phyloP scores from a whole-genome alignment of 306 rosid genomes.

The Vicia villosa region DNA sequence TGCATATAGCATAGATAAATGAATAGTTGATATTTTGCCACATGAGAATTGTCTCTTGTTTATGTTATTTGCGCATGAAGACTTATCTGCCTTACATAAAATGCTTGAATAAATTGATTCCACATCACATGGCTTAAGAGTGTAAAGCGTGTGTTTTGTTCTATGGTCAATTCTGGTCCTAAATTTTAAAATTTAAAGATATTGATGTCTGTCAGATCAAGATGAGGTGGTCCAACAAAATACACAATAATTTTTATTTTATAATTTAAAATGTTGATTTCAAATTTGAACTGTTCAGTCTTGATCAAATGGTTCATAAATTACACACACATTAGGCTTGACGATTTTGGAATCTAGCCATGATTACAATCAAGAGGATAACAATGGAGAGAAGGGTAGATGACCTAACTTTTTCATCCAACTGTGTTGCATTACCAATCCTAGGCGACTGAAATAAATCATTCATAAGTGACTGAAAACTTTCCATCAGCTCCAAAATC shows the following conservation, averaged over 20 bases:
- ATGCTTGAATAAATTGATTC: not conserved
- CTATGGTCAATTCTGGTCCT: not conserved
- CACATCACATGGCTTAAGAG: no score
- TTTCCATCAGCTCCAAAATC: conserved; percentile 52
- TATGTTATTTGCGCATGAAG: not conserved
- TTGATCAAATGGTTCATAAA: not conserved
- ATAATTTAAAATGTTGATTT: not conserved
- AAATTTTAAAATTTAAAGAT: not conserved
- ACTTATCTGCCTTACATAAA: no score
- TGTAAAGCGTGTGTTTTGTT: no score
- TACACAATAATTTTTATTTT: no score
- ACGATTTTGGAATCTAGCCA: conserved; percentile 43
- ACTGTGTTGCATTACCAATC: conserved; percentile 31
- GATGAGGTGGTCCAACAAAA: not conserved
- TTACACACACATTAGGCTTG: conserved; percentile 1
- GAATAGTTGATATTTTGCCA: not conserved
- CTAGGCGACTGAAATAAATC: conserved; percentile 42
- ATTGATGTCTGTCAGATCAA: no score
- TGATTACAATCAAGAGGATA: conserved; percentile 50
- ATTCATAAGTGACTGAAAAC: conserved; percentile 51
- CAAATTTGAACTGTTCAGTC: not conserved
- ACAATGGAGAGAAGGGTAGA: conserved; percentile 58
- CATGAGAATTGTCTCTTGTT: not conserved
- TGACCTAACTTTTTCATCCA: conserved; percentile 57
- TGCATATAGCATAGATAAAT: not conserved